A percentile compares a stretch with the other conserved stretches of the same genome.
These are phyloP conservation scores for Sclerotinia borealis DNA, from an alignment of 2,329 filamentous ascomycete species.

Conservation along the genomic window DNA sequence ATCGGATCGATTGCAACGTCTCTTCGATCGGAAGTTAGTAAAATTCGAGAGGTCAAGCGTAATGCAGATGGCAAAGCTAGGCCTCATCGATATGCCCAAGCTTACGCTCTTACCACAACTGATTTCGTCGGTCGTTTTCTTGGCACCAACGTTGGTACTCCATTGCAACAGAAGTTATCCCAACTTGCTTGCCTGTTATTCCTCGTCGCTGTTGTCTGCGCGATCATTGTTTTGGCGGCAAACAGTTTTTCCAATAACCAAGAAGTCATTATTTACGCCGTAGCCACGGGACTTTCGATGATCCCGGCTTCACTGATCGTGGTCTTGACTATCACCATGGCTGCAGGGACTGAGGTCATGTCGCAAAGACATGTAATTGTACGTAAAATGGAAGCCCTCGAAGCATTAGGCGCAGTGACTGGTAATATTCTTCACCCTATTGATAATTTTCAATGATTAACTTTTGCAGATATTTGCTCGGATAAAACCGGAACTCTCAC, in stretches of 20 bases:
- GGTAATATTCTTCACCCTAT: conserved; percentile 38
- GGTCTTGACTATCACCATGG: conserved; percentile 62
- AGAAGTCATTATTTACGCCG: conserved; percentile 59
- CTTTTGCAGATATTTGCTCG: conserved; percentile 51
- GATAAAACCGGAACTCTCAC: conserved; percentile 72
- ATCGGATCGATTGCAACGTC: conserved; percentile 59
- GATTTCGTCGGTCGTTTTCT: conserved; percentile 55
- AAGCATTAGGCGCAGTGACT: conserved; percentile 51
- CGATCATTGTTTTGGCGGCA: conserved; percentile 57
- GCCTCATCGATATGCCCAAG: conserved; percentile 41
- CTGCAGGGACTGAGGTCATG: conserved; percentile 54
- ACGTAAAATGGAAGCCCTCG: conserved; percentile 48
- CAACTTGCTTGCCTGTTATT: conserved; percentile 59
- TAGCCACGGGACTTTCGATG: conserved; percentile 53
- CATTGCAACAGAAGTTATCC: conserved; percentile 59
- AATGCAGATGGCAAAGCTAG: conserved; percentile 44
- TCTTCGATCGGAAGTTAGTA: conserved; percentile 48
- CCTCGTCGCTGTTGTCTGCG: conserved; percentile 55
- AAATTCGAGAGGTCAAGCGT: conserved; percentile 41
- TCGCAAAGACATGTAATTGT: conserved; percentile 51
- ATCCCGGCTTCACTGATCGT: conserved; percentile 59
- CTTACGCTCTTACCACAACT: conserved; percentile 39
- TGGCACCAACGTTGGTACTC: conserved; percentile 59
- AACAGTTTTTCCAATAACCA: conserved; percentile 45
- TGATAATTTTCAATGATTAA: conserved; percentile 36